Percentiles rank a stretch among this genome's conserved stretches.
These are phyloP conservation scores for Sequoiadendron giganteum DNA, from an alignment of 75 land plant genomes.

Conservation along the genomic window DNA sequence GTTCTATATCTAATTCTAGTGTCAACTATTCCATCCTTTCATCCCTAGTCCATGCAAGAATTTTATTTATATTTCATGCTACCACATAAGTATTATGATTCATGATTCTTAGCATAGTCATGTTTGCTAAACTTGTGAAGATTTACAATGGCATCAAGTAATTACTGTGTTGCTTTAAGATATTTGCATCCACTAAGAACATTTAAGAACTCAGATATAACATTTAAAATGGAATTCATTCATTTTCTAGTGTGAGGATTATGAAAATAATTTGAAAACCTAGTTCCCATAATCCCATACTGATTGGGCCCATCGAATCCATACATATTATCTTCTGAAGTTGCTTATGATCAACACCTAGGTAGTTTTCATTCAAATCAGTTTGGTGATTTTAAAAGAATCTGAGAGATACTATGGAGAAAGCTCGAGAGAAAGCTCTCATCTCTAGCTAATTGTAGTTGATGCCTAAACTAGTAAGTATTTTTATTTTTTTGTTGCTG, in stretches of 20 bases:
- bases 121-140: constrained; percentile 21
- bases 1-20: background rate
- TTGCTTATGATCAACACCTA: background rate
- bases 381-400: background rate
- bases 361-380: background rate
- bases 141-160: constrained; percentile 25
- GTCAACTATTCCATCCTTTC: constrained; percentile 7
- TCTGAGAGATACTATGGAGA: constrained; percentile 35
- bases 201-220: constrained; percentile 5
- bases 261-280: constrained; percentile 6
- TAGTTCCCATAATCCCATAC: constrained; percentile 2
- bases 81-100: constrained; percentile 16
- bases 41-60: background rate
- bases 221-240: background rate
- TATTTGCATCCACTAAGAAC: constrained; percentile 13
- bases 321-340: background rate
- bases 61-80: constrained; percentile 13
- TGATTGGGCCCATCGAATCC: background rate
- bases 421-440: constrained; percentile 62
- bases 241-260: background rate
- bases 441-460: constrained; percentile 10
- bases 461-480: background rate
- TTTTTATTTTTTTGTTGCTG: background rate
- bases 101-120: constrained; percentile 6
- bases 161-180: too few species aligned